Conservation (phyloP, 2,329 filamentous ascomycete genomes). For the Dothistroma pini region DNA sequence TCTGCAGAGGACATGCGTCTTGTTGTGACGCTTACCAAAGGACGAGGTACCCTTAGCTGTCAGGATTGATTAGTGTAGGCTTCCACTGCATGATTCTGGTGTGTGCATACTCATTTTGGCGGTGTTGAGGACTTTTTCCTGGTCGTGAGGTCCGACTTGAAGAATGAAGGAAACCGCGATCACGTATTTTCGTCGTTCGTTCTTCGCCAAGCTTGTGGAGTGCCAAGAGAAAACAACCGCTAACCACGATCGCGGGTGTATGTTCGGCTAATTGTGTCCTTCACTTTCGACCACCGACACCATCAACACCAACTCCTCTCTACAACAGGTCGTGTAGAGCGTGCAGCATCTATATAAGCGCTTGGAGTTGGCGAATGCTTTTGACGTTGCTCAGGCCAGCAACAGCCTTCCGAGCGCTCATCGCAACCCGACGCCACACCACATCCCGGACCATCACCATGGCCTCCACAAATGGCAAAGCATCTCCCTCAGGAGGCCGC, state of each 20-base stretch:
- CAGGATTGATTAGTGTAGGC: constrained; percentile 39
- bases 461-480: constrained; percentile 10
- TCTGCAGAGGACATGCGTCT: constrained; percentile 97
- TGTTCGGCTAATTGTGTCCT: background rate
- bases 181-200: too few species aligned
- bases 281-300: background rate
- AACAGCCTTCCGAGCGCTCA: too few species aligned
- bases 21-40: constrained; percentile 86
- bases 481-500: constrained; percentile 4
- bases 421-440: background rate
- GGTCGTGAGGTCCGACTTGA: constrained; percentile 3
- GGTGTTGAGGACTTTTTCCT: constrained; percentile 12
- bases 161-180: background rate
- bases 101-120: constrained; percentile 32
- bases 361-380: background rate
- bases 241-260: background rate
- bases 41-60: constrained; percentile 69
- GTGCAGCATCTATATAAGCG: background rate
- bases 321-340: background rate
- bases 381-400: background rate
- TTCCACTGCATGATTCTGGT: constrained; percentile 14
- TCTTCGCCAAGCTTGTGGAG: background rate
- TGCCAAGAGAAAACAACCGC: background rate
- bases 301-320: background rate
- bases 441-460: constrained; percentile 4